Conservation (phyloP, 805 yeast genomes). For the Ogataea pilisensis region DNA sequence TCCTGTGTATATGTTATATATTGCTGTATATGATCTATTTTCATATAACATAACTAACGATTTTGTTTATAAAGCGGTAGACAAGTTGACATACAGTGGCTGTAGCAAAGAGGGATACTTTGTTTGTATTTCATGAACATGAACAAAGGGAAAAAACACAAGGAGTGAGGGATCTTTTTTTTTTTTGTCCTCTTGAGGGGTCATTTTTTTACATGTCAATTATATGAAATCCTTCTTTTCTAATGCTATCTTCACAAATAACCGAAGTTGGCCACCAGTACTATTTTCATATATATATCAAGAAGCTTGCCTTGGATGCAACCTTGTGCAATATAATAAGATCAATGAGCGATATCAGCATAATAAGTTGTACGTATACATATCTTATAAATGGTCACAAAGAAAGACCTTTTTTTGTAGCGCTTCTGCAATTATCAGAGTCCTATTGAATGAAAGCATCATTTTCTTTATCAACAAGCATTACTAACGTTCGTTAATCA, state of each 20-base stretch:
- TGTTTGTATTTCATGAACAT: neutral
- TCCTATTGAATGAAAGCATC: too few relatives aligned
- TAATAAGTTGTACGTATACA: conserved; percentile 1
- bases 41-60: too few relatives aligned
- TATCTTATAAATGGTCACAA: neutral
- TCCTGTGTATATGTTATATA: too few relatives aligned
- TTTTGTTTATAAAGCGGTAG: too few relatives aligned
- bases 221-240: neutral
- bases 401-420: neutral
- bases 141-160: too few relatives aligned
- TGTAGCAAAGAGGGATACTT: neutral
- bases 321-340: neutral
- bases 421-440: too few relatives aligned
- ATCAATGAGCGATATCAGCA: neutral
- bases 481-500: neutral
- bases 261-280: neutral
- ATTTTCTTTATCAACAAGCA: too few relatives aligned
- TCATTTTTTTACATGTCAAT: too few relatives aligned
- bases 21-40: too few relatives aligned
- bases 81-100: neutral
- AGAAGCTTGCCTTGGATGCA: neutral
- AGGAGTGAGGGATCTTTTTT: neutral
- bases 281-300: too few relatives aligned
- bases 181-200: too few relatives aligned
- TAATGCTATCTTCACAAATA: neutral